phyloP scores from a whole-genome alignment of 2,329 filamentous ascomycete species.

The Xylariomycetidae sp. region DNA sequence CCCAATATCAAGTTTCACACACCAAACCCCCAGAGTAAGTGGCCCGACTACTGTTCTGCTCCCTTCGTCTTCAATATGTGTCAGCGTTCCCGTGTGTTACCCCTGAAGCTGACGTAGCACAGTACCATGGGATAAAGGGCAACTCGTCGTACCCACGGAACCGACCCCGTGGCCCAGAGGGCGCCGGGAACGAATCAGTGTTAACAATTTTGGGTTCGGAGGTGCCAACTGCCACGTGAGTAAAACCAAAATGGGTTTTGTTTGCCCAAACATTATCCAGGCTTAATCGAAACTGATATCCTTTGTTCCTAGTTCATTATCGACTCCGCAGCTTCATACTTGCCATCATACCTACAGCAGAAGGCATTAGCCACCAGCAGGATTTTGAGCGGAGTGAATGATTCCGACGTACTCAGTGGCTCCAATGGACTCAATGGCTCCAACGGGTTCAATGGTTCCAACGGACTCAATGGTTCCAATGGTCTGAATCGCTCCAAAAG shows the following conservation, averaged over 20 bases:
- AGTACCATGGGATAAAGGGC: background rate
- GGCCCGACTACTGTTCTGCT: background rate
- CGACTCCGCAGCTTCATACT: no score
- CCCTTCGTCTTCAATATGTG: background rate
- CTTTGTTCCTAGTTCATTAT: no score
- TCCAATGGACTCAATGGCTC: background rate
- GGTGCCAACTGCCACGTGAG: background rate
- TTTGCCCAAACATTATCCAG: no score
- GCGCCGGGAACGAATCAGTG: background rate
- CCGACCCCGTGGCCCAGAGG: background rate
- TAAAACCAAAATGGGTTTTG: background rate
- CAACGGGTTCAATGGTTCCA: background rate
- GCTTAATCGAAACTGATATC: no score
- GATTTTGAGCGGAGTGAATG: no score
- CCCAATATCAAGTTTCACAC: constrained; percentile 28
- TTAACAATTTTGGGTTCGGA: background rate
- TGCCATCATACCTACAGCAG: no score
- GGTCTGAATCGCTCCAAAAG: background rate
- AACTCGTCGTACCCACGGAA: background rate
- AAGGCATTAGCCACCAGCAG: no score
- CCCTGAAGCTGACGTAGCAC: background rate
- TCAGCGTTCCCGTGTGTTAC: background rate
- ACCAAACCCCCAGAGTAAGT: constrained; percentile 7
- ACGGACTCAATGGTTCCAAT: background rate
- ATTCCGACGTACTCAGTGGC: background rate